Evolutionary conservation across 2,329 filamentous ascomycete species (phyloP), one percentile per base, ranked within the genome.

Genomic region (Aureobasidium sp.): DNA sequence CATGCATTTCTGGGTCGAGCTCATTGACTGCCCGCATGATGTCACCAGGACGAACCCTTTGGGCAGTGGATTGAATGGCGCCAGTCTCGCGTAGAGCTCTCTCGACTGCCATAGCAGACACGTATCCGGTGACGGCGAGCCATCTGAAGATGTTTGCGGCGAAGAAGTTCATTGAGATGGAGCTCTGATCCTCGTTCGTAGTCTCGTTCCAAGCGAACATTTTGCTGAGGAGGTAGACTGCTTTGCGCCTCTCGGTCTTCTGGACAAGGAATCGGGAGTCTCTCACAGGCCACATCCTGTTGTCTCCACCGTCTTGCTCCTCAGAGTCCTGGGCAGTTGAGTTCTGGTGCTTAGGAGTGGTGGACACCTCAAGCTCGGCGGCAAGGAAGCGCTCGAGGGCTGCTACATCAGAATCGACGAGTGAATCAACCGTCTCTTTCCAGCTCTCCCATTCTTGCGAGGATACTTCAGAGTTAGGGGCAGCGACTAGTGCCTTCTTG

Each of bases 1-100:
- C 75, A 54, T 85, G 82, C 70, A 90, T 80, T 35, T 84, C 84
- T 2, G 84, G 81, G 66, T 91, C 88, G n/a, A 85, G 78, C 51
- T 85, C 79, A 0, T 81, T 79, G 38, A 91, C 74, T 46, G 85
- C 78, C 46, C 78, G 73, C 23, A 89, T 79, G 4, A 91, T 76
- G 61, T 87, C 83, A 35, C 82, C 81, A 11, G 84, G 63, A 9
- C 64, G 62, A 10, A 68, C 54, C 15, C 58, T 64, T 19, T 78
- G 15, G 81, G 73, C 27, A 79, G 75, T n/a, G 61, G 60, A 53
- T 23, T 51, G 49, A 25, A 57, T 21, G n/a, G 42, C 35, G 21
- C 61, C 40, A 61, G 68, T 65, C 21, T 71, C 68, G 1, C 70
- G 64, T 5, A 77, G 64, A 2, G 75, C 72, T 63, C 73, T 70